These are phyloP conservation scores for Ophiostoma himal-ulmi DNA, from an alignment of 2,329 filamentous ascomycete species.

Conservation along the genomic window DNA sequence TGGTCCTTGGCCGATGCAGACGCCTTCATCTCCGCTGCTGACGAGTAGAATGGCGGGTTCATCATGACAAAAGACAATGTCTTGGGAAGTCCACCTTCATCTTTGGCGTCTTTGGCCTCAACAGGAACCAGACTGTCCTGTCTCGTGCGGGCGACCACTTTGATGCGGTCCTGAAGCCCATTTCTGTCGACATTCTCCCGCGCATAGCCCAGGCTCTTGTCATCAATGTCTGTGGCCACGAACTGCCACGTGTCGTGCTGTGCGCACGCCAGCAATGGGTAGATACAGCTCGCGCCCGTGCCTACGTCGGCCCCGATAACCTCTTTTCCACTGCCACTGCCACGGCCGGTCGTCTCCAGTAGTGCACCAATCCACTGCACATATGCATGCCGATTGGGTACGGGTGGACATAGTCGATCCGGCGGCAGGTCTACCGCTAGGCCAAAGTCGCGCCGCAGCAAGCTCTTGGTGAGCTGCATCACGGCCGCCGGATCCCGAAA, in stretches of 20 bases:
- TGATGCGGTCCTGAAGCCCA: slow-evolving; percentile 56
- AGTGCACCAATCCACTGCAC: slow-evolving; percentile 81
- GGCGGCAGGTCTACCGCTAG: slow-evolving; percentile 64
- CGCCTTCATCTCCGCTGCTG: slow-evolving; percentile 58
- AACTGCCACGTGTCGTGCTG: slow-evolving; percentile 66
- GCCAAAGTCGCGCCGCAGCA: slow-evolving; percentile 70
- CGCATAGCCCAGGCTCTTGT: slow-evolving; percentile 61
- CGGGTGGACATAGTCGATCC: slow-evolving; percentile 80
- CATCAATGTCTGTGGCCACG: slow-evolving; percentile 72
- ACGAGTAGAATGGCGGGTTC: slow-evolving; percentile 92
- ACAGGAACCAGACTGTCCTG: slow-evolving; percentile 57
- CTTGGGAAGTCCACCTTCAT: not conserved
- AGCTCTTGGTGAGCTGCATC: slow-evolving; percentile 72
- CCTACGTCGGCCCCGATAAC: slow-evolving; percentile 77
- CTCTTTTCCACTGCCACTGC: no score
- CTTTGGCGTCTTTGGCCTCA: slow-evolving; percentile 29
- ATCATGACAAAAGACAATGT: slow-evolving; percentile 77
- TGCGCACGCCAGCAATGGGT: slow-evolving; percentile 71
- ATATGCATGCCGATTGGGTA: slow-evolving; percentile 77
- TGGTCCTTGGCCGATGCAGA: slow-evolving; percentile 61
- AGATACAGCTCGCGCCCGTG: slow-evolving; percentile 86
- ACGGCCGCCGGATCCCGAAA: slow-evolving; percentile 74
- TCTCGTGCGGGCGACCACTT: slow-evolving; percentile 50
- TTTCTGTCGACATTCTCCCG: slow-evolving; percentile 63
- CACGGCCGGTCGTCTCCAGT: slow-evolving; percentile 58